Evolutionary conservation across 768 basidiomycete species (phyloP).

Genomic region (Pilatotrama ljubarskyi): DNA sequence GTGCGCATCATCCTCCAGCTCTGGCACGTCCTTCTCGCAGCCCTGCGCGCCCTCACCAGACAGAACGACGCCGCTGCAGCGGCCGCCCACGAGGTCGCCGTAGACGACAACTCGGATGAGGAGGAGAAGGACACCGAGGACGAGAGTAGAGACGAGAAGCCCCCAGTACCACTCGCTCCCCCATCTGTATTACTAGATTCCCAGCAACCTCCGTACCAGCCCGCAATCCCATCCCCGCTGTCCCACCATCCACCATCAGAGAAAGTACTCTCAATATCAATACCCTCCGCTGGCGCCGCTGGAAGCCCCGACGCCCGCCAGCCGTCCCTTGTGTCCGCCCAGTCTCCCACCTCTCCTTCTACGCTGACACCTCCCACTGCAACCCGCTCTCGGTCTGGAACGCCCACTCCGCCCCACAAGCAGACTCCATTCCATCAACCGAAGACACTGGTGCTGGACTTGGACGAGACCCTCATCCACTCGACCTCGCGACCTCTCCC

Average conservation of each 20-base stretch:
- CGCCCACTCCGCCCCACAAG: conserved; percentile 41
- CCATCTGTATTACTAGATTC: conserved; percentile 28
- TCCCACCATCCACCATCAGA: conserved; percentile 27
- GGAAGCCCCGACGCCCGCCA: conserved; percentile 1
- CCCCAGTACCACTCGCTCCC: conserved; percentile 7
- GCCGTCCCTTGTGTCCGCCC: conserved; percentile 4
- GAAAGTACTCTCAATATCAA: conserved; percentile 18
- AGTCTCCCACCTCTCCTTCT: background rate
- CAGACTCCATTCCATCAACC: conserved; percentile 77
- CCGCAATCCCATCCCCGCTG: conserved; percentile 31
- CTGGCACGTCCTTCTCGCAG: conserved; percentile 68
- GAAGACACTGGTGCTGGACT: conserved; percentile 95
- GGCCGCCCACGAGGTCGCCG: conserved; percentile 26
- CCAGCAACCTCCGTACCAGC: conserved; percentile 24
- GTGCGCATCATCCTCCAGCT: conserved; percentile 66
- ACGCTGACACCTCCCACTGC: conserved; percentile 9
- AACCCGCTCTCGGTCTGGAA: conserved; percentile 16
- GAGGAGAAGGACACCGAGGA: conserved; percentile 38
- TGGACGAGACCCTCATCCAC: conserved; percentile 98
- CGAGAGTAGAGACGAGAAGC: conserved; percentile 35
- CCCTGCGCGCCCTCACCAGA: conserved; percentile 50
- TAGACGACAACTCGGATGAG: conserved; percentile 33
- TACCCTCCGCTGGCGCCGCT: background rate
- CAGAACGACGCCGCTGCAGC: conserved; percentile 21
- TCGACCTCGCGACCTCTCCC: conserved; percentile 82